Percentiles rank a stretch among this genome's conserved stretches.
Evolutionary conservation across 192 early-diverging fungal genomes (phyloP).

Genomic region (Entomortierella beljakovae): DNA sequence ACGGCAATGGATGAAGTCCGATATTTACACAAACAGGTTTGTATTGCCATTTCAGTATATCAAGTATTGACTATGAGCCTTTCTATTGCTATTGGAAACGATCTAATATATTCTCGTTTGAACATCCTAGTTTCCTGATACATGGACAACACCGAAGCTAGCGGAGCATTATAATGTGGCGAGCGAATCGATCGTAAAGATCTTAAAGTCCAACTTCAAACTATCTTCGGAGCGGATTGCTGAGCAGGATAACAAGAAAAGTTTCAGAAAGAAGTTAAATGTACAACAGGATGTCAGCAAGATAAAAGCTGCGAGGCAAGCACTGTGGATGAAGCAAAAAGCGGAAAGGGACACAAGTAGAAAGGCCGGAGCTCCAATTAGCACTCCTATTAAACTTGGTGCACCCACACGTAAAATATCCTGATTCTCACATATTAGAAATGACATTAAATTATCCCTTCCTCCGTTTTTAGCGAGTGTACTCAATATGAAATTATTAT

Average conservation of each 20-base stretch:
- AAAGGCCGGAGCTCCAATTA: background rate
- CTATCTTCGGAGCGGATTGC: slow-evolving; percentile 12
- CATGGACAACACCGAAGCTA: slow-evolving; percentile 44
- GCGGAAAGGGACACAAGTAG: background rate
- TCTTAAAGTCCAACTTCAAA: slow-evolving; percentile 23
- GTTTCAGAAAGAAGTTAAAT: slow-evolving; percentile 15
- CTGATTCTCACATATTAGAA: too few species aligned
- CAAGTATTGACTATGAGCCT: background rate
- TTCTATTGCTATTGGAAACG: background rate
- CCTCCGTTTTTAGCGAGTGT: too few species aligned
- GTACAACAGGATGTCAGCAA: background rate
- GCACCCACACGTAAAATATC: slow-evolving; percentile 14
- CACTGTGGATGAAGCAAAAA: slow-evolving; percentile 2
- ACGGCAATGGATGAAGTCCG: slow-evolving; percentile 45
- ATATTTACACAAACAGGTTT: slow-evolving; percentile 46
- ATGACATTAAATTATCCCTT: too few species aligned
- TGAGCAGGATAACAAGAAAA: slow-evolving; percentile 28
- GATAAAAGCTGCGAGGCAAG: slow-evolving; percentile 7
- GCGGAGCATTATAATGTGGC: slow-evolving; percentile 39
- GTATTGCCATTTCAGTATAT: background rate
- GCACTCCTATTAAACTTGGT: slow-evolving; percentile 12
- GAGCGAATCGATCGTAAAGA: slow-evolving; percentile 25
- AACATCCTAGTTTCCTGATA: slow-evolving; percentile 33
- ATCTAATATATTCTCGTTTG: background rate
- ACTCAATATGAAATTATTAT: too few species aligned